Conservation (phyloP, 176 grass and related monocot species). For the Triticum timopheevii region DNA sequence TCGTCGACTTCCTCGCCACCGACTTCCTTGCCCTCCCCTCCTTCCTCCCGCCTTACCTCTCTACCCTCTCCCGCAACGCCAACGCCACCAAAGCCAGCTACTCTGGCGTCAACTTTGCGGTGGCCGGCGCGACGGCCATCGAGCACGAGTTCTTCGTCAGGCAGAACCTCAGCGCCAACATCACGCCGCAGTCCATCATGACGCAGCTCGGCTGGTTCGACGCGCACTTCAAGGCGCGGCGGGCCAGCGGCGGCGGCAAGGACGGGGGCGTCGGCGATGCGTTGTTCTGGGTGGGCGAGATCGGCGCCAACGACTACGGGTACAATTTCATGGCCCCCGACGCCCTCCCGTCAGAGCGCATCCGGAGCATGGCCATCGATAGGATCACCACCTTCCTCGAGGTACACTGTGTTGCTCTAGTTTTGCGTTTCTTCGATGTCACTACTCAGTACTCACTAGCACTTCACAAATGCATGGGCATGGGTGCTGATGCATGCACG, state of each 20-base stretch:
- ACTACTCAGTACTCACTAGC: neutral
- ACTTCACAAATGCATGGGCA: neutral
- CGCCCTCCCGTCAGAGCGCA: conserved; percentile 42
- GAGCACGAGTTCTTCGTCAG: conserved; percentile 72
- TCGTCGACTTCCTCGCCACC: conserved; percentile 84
- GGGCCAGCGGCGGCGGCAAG: no score
- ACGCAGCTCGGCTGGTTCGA: conserved; percentile 83
- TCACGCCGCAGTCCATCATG: conserved; percentile 83
- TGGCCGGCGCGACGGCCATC: conserved; percentile 71
- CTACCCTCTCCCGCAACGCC: neutral
- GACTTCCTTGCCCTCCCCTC: conserved; percentile 42
- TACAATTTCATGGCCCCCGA: conserved; percentile 58
- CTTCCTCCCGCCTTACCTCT: conserved; percentile 72
- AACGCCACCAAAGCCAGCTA: neutral
- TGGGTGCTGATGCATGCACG: neutral
- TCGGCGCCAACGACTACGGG: conserved; percentile 89
- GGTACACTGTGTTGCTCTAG: conserved; percentile 29
- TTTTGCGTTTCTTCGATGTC: neutral
- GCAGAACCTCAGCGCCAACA: conserved; percentile 72
- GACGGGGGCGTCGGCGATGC: conserved; percentile 28
- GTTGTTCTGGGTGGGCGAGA: conserved; percentile 93
- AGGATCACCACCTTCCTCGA: conserved; percentile 69
- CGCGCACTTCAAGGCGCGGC: conserved; percentile 21
- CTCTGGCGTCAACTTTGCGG: conserved; percentile 67
- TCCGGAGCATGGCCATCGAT: conserved; percentile 49